Evolutionary conservation across 108 stramenopile species (phyloP), one percentile per base, ranked within the genome.

Genomic region (Cyclotella baltica): DNA sequence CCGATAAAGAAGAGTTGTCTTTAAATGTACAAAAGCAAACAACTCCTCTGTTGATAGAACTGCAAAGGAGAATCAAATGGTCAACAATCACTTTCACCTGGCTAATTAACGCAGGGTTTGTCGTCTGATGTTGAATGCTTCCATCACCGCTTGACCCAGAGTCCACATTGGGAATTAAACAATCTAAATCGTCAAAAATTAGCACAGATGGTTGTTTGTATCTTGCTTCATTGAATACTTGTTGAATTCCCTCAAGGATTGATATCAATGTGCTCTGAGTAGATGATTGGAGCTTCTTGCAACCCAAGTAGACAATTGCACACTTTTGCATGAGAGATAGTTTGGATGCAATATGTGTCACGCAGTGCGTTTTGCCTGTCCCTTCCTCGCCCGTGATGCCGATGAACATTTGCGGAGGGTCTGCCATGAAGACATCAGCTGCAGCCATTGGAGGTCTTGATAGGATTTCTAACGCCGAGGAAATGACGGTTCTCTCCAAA

Each of bases 121-220:
- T 77, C 13, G 81, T 77, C 38, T 89, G 86, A 6, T 82, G 77
- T 40, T 88, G 91, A 10, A 72, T 73, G 33, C 84, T 88, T 23
- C 72, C 78, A 59, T 84, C 81, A 20, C 68, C 82, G 19, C 72
- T 70, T 3, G 36, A 75, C 36, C 75, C 76, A 30, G 46, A 69
- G 35, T 84, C 78, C 4, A 87, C 48, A 72, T 90, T 89, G 8
- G 95, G 92, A 57, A 87, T 80, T 16, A 96, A 62, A 30, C 65
- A 48, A 75, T 96, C 92, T 29, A 96, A 71, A 78, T 93, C 88
- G 71, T 96, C 96, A 51, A 94, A 72, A 28, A 93, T 73, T 27
- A 96, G 52, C 13, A 89, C 51, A n/a, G 71, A 83, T 47, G 65
- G 57, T 53, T 61, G 70, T 36, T 65, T 59, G 48, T 4, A 22